Conservation (phyloP, 129 eudicot genomes). For the Flaveria robusta region DNA sequence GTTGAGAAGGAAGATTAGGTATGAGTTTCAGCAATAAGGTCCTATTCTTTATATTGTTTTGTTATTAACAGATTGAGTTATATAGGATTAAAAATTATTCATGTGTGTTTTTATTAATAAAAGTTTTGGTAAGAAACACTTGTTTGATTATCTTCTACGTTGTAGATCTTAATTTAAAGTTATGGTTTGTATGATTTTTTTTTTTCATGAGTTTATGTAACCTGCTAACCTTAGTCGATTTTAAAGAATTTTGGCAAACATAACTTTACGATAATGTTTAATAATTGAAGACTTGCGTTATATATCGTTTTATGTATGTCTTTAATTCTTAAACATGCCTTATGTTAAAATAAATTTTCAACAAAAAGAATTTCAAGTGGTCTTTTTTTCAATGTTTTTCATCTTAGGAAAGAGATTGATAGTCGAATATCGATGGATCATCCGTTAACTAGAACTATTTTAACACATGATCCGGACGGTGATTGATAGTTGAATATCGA, state of each 20-base stretch:
- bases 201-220: too few species aligned
- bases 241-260: background rate
- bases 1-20: slow-evolving; percentile 23
- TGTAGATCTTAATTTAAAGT: background rate
- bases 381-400: too few species aligned
- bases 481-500: too few species aligned
- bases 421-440: background rate
- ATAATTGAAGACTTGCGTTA: too few species aligned
- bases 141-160: background rate
- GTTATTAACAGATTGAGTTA: slow-evolving; percentile 5
- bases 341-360: too few species aligned
- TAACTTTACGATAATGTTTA: too few species aligned
- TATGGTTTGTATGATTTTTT: background rate
- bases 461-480: background rate
- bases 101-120: slow-evolving; percentile 4
- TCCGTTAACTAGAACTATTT: background rate
- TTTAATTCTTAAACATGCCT: too few species aligned
- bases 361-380: too few species aligned
- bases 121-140: slow-evolving; percentile 13
- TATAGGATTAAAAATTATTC: slow-evolving; percentile 19
- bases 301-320: background rate
- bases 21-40: slow-evolving; percentile 17
- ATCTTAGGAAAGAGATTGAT: background rate
- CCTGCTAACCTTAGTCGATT: too few species aligned
- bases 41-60: slow-evolving; percentile 22